Base-by-base conservation (phyloP, 129 eudicot species). In the Lonicera japonica region DNA sequence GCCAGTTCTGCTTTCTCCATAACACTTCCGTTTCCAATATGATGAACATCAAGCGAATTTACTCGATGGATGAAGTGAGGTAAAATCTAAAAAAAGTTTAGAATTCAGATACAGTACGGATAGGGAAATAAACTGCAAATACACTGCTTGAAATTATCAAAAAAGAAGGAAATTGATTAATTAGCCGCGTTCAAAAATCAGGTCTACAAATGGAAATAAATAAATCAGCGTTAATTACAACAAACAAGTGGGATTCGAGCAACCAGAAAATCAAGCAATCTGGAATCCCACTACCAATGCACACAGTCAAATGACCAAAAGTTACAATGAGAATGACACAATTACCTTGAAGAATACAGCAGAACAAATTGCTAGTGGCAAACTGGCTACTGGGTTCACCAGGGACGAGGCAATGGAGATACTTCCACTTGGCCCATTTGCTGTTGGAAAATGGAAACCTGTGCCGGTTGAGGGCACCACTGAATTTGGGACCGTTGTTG, bases 341-440 rank as follows among this genome's bases (percentile, higher is more conserved):
- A 67, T 56, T 54, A 29, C 48, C 70, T 71, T 72, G 57, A 84
- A 18, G 63, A 59, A 34, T 59, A 81, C 22, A 60, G 73, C 80
- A 21, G 79, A 60, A 63, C 63, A 62, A 60, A 79, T n/a, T 39
- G 71, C 53, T 11, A 68, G 50, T 5, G 79, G 75, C 34, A 77
- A 69, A 46, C 54, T 72, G 63, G 79, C 60, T 17, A 75, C 60
- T 4, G 77, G 80, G 60, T 46, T 76, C 45, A 60, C 72, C 63
- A 70, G 64, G n/a, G 80, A 65, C 67, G 75, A 68, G 54, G 82
- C 86, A 40, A 36, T 64, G 0, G 88, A 81, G 50, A 57, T 41
- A 64, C 89, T 75, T 67, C 87, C 87, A 14, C 61, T 65, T 8
- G 96, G 96, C 1, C 87, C 87, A 73, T 69, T 73, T 46, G 94